Base-by-base conservation (phyloP, 371 early-diverging fungal genomes). In the Apophysomyces ossiformis region DNA sequence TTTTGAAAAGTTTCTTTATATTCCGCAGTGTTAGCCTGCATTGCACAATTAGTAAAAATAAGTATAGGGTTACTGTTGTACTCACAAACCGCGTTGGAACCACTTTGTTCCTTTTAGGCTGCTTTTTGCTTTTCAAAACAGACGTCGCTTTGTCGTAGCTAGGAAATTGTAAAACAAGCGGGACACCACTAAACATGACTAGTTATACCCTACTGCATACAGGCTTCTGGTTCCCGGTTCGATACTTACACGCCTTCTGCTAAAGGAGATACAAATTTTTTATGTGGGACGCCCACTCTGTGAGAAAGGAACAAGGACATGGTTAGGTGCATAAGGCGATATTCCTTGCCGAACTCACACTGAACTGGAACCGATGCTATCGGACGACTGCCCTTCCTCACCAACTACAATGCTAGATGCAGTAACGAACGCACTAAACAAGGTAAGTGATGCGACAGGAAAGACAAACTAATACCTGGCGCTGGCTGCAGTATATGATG, bases 1-100 rank as follows among this genome's bases (percentile, higher is more conserved):
- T 67, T 78, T 35, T 73, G 63, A 70, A 86, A 84, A 0, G 73
- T 70, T 1, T 86, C 83, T 57, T 72, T 76, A 71, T 87, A 87
- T 11, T 81, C 69, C 7, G 62, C 68, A 4, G 66, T 57, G 16
- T 76, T 79, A 15, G 69, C 69, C 66, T 82, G 70, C 18, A 68
- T 57, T 12, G 58, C 37, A 60, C 12, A 0, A 8, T 46, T 6
- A 8, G 37, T 50, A 1, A 54, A 26, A 26, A 5, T 7, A 13
- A 39, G 43, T 26, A 21, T 41, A 32, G n/a, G 9, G 41, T 5
- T 11, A 16, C 21, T 4, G 18, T 21, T 0, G 18, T 3, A 43
- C 67, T 32, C 68, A 72, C 72, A 57, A 72, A 70, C 38, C 50
- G 64, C 3, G 71, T 58, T 4, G 71, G 69, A 26, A 69, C 61